phyloP scores from a whole-genome alignment of 2,329 filamentous ascomycete genomes.

The Aspergillus sp. region DNA sequence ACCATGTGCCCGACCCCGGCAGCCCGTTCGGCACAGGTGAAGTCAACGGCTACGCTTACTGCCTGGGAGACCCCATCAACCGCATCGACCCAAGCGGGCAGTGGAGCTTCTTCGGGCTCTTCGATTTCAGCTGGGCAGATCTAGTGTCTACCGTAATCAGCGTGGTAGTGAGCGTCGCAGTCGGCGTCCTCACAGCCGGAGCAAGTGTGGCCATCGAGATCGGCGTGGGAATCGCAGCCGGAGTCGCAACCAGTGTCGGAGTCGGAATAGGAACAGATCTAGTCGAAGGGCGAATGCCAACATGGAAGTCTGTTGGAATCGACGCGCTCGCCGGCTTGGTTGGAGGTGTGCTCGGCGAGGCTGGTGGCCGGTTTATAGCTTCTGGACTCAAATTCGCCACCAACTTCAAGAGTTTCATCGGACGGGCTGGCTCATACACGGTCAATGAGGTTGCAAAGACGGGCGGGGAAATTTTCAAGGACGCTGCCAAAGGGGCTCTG shows the following conservation, averaged over 20 bases:
- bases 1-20: slow-evolving; percentile 12
- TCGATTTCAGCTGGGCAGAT: background rate
- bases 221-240: background rate
- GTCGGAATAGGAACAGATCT: background rate
- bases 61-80: slow-evolving; percentile 21
- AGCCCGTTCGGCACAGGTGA: slow-evolving; percentile 20
- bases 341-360: background rate
- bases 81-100: slow-evolving; percentile 18
- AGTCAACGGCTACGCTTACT: slow-evolving; percentile 21
- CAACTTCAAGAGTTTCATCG: too few species aligned
- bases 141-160: background rate
- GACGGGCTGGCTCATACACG: too few species aligned
- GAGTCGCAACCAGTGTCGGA: background rate
- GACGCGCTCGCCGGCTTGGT: background rate
- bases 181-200: background rate
- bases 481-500: too few species aligned
- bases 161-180: background rate
- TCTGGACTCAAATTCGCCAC: too few species aligned
- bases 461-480: too few species aligned
- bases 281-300: background rate
- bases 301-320: background rate
- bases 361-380: background rate
- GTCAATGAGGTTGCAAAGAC: too few species aligned
- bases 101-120: background rate
- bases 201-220: background rate